Percentiles rank a stretch among this genome's conserved stretches.
These are phyloP conservation scores for Excoecaria agallocha DNA, from an alignment of 345 rosid genomes.

Conservation along the genomic window DNA sequence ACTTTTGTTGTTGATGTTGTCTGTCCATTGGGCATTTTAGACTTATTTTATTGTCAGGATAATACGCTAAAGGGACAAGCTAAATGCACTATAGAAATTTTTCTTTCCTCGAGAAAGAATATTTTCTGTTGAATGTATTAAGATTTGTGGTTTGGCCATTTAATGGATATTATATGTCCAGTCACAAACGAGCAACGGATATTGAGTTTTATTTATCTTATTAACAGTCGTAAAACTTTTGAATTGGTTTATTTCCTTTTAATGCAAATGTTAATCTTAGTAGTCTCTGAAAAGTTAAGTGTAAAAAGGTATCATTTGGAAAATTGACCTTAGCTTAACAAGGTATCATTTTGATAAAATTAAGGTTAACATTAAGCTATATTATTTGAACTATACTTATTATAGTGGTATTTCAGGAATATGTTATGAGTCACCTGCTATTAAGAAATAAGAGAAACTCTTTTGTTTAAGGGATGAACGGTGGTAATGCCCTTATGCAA, in stretches of 20 bases:
- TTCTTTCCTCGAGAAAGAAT: conserved; percentile 29
- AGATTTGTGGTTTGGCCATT: conserved; percentile 7
- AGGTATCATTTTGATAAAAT: neutral
- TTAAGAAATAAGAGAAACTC: neutral
- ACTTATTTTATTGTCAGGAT: neutral
- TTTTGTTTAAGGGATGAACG: neutral
- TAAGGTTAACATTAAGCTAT: neutral
- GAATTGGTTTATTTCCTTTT: neutral
- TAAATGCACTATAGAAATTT: conserved; percentile 19
- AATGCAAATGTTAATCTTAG: conserved; percentile 2
- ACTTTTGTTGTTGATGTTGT: neutral
- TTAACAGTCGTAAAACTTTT: neutral
- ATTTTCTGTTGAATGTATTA: conserved; percentile 18
- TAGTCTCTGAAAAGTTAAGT: neutral
- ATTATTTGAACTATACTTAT: neutral
- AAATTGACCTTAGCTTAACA: neutral
- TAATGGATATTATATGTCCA: conserved; percentile 4
- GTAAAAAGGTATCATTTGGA: neutral
- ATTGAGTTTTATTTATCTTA: neutral
- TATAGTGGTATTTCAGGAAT: neutral
- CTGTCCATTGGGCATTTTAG: neutral
- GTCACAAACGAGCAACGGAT: conserved; percentile 1
- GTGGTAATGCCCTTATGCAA: neutral
- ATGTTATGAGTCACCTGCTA: neutral
- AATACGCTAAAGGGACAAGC: conserved; percentile 29